These are phyloP conservation scores for Hirschioporus abietinus DNA, from an alignment of 768 basidiomycete species.

Conservation along the genomic window DNA sequence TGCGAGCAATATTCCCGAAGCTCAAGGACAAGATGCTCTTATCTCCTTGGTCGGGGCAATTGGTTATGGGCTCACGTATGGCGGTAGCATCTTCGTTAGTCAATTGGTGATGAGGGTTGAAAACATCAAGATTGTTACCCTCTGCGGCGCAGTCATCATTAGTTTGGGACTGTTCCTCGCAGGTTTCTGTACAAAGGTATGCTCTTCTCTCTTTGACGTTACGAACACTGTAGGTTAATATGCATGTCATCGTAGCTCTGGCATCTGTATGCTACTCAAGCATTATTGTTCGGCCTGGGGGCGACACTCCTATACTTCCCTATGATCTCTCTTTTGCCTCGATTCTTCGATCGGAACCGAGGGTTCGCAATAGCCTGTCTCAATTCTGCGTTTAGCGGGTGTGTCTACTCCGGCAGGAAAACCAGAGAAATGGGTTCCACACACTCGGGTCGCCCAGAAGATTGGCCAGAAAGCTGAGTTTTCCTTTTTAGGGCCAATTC, in stretches of 20 bases:
- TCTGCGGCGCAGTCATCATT: constrained; percentile 33
- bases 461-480: no score
- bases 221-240: not conserved
- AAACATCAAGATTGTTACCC: constrained; percentile 29
- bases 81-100: constrained; percentile 40
- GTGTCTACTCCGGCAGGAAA: not conserved
- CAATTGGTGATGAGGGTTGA: constrained; percentile 30
- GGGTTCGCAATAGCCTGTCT: constrained; percentile 29
- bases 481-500: no score
- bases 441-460: not conserved
- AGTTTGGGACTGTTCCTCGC: constrained; percentile 36
- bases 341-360: constrained; percentile 38
- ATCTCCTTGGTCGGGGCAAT: constrained; percentile 38
- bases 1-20: constrained; percentile 29
- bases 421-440: not conserved
- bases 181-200: constrained; percentile 32
- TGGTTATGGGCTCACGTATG: constrained; percentile 40
- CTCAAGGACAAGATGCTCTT: constrained; percentile 32
- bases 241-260: constrained; percentile 26
- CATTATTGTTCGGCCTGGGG: constrained; percentile 36
- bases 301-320: constrained; percentile 41
- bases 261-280: constrained; percentile 39
- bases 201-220: constrained; percentile 3
- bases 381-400: not conserved
- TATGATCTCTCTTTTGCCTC: constrained; percentile 36